Percentiles rank a stretch among this genome's conserved stretches.
These are phyloP conservation scores for Cyberlindnera misumaiensis DNA, from an alignment of 805 yeast genomes.

Conservation along the genomic window DNA sequence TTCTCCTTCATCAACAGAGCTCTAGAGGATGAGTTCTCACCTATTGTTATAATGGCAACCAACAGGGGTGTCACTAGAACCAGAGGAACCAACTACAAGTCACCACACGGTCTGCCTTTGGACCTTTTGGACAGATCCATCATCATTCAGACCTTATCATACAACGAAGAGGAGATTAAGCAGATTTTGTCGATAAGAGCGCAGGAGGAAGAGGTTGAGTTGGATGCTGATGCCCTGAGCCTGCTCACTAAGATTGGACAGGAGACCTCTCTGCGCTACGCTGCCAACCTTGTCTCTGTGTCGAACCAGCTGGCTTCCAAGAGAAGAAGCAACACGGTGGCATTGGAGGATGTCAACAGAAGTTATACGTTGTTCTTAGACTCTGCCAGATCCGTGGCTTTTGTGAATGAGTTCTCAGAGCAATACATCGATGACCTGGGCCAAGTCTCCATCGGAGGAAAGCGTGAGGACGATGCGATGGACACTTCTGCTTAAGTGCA, in stretches of 20 bases:
- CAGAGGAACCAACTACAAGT: slow-evolving; percentile 86
- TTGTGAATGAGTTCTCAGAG: slow-evolving; percentile 58
- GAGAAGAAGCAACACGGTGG: slow-evolving; percentile 67
- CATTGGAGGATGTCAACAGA: slow-evolving; percentile 77
- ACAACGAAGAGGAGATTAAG: slow-evolving; percentile 76
- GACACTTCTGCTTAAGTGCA: slow-evolving; percentile 26
- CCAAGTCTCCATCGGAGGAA: slow-evolving; percentile 48
- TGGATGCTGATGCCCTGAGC: slow-evolving; percentile 76
- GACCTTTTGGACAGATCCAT: slow-evolving; percentile 92
- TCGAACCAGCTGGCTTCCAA: slow-evolving; percentile 80
- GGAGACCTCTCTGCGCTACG: slow-evolving; percentile 88
- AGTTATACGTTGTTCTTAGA: slow-evolving; percentile 84
- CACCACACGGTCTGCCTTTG: slow-evolving; percentile 97
- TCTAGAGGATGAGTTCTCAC: slow-evolving; percentile 92
- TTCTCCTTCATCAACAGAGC: slow-evolving; percentile 95
- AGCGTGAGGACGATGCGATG: slow-evolving; percentile 28
- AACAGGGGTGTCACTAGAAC: slow-evolving; percentile 93
- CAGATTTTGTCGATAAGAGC: slow-evolving; percentile 86
- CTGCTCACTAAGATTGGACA: slow-evolving; percentile 83
- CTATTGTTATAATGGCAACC: slow-evolving; percentile 97
- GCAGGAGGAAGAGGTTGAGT: slow-evolving; percentile 87
- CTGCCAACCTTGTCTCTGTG: slow-evolving; percentile 85
- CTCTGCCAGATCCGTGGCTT: slow-evolving; percentile 82
- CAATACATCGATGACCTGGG: slow-evolving; percentile 80
- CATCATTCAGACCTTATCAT: slow-evolving; percentile 79